Conservation (phyloP, 2,329 filamentous ascomycete species). For the Aureobasidium melanogenum region DNA sequence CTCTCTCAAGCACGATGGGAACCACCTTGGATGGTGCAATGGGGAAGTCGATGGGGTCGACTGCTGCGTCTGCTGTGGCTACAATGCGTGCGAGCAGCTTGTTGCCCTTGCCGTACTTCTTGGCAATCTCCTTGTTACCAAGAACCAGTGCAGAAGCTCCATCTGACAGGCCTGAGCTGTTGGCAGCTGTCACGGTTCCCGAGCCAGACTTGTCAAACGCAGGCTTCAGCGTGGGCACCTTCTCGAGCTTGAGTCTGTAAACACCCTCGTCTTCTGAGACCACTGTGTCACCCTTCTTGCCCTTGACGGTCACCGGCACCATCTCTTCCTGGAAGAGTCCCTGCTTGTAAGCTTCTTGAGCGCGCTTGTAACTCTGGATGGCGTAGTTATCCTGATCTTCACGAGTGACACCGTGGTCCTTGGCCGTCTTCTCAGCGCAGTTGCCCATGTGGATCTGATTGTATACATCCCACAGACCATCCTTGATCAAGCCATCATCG, state of each 20-base stretch:
- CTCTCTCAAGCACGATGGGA: constrained; percentile 76
- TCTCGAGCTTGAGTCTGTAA: constrained; percentile 76
- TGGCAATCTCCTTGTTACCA: constrained; percentile 69
- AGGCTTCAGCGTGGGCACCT: constrained; percentile 77
- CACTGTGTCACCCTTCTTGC: constrained; percentile 72
- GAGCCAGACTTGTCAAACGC: constrained; percentile 80
- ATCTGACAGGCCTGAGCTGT: constrained; percentile 89
- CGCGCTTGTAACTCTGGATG: constrained; percentile 78
- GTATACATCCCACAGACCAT: constrained; percentile 93
- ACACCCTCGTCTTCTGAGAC: constrained; percentile 83
- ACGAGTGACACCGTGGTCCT: constrained; percentile 70
- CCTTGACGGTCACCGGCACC: constrained; percentile 74
- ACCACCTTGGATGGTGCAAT: constrained; percentile 88
- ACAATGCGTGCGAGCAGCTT: constrained; percentile 82
- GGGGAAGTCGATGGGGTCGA: constrained; percentile 89
- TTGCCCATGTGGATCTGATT: constrained; percentile 97
- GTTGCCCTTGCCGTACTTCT: constrained; percentile 67
- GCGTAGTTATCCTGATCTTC: constrained; percentile 89
- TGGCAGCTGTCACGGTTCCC: constrained; percentile 88
- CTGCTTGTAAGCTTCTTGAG: constrained; percentile 79
- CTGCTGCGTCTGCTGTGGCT: constrained; percentile 77
- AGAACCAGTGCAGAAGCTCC: constrained; percentile 85
- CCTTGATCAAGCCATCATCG: constrained; percentile 88
- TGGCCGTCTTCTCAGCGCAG: constrained; percentile 89
- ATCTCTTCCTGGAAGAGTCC: constrained; percentile 85